Base-by-base conservation (phyloP, 2,329 filamentous ascomycete species). In the Gnomoniopsis sp. region DNA sequence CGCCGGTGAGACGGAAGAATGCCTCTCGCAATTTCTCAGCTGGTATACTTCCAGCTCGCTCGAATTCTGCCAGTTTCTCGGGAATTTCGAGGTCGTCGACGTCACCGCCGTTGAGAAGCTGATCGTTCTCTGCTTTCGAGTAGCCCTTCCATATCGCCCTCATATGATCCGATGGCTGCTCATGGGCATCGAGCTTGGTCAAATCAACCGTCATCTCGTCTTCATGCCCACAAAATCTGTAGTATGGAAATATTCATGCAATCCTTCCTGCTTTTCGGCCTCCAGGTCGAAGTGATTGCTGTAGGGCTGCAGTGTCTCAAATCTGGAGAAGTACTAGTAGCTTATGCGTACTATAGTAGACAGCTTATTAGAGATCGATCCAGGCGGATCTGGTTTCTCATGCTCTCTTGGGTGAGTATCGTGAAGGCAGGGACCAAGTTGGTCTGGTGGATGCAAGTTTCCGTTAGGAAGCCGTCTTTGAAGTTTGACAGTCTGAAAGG, bases 91-190 rank as follows among this genome's bases (percentile, higher is more conserved):
- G 65, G 59, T 90, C 82, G 55, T 85, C 79, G 63, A 90, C 81
- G 17, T 81, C 77, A 21, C 80, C 74, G 63, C 86, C 81, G 11
- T 75, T 65, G 7, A 78, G 66, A n/a, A 89, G 71, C 1, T 78
- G 76, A 8, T 73, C 66, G 3, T 79, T 72, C 0, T 86, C 81
- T 41, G 84, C 78, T 63, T 83, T 88, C 23, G 88, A 85, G 65
- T 88, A 91, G 46, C 75, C 76, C 72, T 96, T 96, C 83, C 91
- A 97, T 55, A 86, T 76, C 49, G 81, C 76, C 62, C 87, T 86
- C 64, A 97, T 78, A 52, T 78, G 72, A 14, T 87, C 84, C 3
- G 92, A 90, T 1, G 92, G 90, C 66, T 87, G 86, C 71, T 91
- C 86, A 70, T 93, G 85, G 30, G 92, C 88, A 72, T 96, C 89